These are phyloP conservation scores for Fusarium miscanthi DNA, from an alignment of 2,329 filamentous ascomycete species.

Conservation along the genomic window DNA sequence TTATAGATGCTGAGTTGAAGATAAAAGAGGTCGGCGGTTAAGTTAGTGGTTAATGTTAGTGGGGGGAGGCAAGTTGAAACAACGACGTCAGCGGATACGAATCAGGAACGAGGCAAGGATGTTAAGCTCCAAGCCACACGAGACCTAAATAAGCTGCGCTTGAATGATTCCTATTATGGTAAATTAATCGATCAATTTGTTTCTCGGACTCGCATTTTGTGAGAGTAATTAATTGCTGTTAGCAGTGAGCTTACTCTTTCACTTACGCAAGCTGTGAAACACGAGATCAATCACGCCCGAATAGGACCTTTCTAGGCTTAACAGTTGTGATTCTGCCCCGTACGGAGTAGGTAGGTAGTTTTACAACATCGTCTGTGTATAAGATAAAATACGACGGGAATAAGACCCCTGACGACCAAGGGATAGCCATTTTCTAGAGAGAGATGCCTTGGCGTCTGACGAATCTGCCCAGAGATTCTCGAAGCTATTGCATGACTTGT, in stretches of 20 bases:
- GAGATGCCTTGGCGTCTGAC: not conserved
- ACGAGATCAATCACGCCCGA: not conserved
- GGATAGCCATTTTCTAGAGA: not conserved
- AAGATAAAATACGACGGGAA: constrained; percentile 12
- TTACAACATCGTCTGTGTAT: not conserved
- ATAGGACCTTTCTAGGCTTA: not conserved
- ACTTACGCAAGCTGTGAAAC: not conserved
- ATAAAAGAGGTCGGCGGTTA: not conserved
- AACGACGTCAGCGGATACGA: constrained; percentile 29
- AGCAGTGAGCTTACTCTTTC: not conserved
- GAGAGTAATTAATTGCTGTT: not conserved
- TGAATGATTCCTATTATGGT: not conserved
- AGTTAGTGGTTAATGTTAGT: constrained; percentile 5
- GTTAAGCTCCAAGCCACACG: constrained; percentile 18
- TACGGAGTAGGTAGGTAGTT: not conserved
- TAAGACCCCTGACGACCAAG: not conserved
- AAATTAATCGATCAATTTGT: not conserved
- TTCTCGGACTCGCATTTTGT: not conserved
- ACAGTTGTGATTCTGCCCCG: not conserved
- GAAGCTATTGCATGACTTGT: not conserved
- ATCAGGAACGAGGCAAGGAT: constrained; percentile 19
- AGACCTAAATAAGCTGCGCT: not conserved
- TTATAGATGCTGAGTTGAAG: constrained; percentile 3
- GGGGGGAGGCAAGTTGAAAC: constrained; percentile 20
- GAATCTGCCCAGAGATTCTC: not conserved